Base-by-base conservation (phyloP, 2,329 filamentous ascomycete genomes). In the Cladosporium sp. region DNA sequence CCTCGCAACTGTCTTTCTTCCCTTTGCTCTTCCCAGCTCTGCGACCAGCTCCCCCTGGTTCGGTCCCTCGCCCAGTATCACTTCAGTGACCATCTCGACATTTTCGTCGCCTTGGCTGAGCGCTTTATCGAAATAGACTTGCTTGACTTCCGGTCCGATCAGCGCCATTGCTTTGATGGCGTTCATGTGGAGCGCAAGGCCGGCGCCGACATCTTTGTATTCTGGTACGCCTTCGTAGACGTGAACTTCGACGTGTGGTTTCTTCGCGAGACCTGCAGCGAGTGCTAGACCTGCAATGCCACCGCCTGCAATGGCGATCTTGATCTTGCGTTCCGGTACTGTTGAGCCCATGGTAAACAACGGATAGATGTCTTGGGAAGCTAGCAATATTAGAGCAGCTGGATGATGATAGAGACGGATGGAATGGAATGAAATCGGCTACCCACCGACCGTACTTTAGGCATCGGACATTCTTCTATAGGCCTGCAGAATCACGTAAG, bases 121-220 rank as follows among this genome's bases (percentile, higher is more conserved):
- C 1, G 82, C 82, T 66, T 81, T 80, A 44, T 80, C 64, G 16
- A 84, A 81, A 5, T 84, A 83, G 0, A 84, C 79, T 26, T 80
- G 80, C 52, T 85, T 71, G 23, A 76, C 69, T 62, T 73, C 72
- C 2, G 73, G 69, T 10, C 72, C 73, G 49, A 77, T 75, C 11
- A 75, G 69, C 1, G 71, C 81, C 53, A 86, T 72, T 0, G 83
- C 83, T 44, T 80, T 79, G 74, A 86, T 78, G 0, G 84, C 84
- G 71, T 86, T 86, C 1, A 83, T 82, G 2, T 84, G 83, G 5
- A 85, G 75, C 1, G 80, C 82, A 21, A 84, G 82, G 2, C 80
- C 81, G 0, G 82, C 81, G 8, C 82, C 82, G 31, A 83, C 79
- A 64, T 84, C 81, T 65, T 75, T 78, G 44, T 83, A 79, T 67